Conservation (phyloP, 1,284 basidiomycete genomes). For the Microbotryum silenes-acaulis region DNA sequence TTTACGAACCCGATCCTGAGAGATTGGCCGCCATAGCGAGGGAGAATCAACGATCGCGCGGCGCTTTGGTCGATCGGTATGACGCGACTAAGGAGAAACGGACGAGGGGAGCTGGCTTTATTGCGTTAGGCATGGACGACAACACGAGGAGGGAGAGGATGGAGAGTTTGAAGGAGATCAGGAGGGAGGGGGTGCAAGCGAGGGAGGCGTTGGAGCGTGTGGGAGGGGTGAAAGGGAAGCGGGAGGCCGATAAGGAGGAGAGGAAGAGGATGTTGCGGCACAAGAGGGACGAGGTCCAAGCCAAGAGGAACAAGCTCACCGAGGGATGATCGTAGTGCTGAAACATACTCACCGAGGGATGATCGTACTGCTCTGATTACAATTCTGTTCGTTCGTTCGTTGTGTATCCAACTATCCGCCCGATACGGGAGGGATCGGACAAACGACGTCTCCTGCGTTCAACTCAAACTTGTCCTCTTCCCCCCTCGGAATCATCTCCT, state of each 20-base stretch:
- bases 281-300: slow-evolving; percentile 60
- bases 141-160: slow-evolving; percentile 64
- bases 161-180: slow-evolving; percentile 59
- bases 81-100: slow-evolving; percentile 73
- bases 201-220: slow-evolving; percentile 55
- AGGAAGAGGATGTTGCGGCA: slow-evolving; percentile 65
- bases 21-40: slow-evolving; percentile 36
- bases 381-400: neutral
- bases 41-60: slow-evolving; percentile 37
- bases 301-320: slow-evolving; percentile 23
- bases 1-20: slow-evolving; percentile 74
- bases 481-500: slow-evolving; percentile 61
- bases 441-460: slow-evolving; percentile 65
- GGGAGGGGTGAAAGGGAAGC: slow-evolving; percentile 56
- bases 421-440: slow-evolving; percentile 71
- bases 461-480: slow-evolving; percentile 45
- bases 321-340: neutral
- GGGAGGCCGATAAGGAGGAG: slow-evolving; percentile 70
- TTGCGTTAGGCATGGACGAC: slow-evolving; percentile 77
- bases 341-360: neutral
- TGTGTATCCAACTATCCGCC: slow-evolving; percentile 49
- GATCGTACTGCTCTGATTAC: neutral
- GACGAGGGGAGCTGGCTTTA: slow-evolving; percentile 79
- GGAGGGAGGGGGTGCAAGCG: slow-evolving; percentile 58
- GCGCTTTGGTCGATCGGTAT: slow-evolving; percentile 63